These are phyloP conservation scores for Musa balbisiana DNA, from an alignment of 202 grass and related monocot species.

Conservation along the genomic window DNA sequence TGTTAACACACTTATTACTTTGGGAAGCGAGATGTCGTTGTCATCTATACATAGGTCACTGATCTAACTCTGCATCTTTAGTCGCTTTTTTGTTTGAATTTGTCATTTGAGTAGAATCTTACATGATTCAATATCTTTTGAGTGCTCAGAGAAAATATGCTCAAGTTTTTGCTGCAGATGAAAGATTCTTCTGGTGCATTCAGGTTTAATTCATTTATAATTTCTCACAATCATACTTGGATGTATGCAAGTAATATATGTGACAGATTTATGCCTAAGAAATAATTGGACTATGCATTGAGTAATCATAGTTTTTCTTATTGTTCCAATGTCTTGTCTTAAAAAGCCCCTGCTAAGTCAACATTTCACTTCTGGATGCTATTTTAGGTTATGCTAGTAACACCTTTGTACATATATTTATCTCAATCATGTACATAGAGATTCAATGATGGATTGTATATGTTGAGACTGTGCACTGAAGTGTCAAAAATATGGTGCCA, in stretches of 20 bases:
- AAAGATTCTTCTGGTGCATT: conserved; percentile 87
- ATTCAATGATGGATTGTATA: no score
- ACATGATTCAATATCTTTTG: conserved; percentile 22
- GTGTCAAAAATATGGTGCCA: no score
- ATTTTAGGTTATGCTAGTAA: no score
- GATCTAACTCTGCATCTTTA: conserved; percentile 7
- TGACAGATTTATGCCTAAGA: no score
- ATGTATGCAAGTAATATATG: background rate
- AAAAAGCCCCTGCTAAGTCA: no score
- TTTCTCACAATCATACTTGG: background rate
- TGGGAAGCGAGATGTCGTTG: conserved; percentile 75
- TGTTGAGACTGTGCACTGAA: no score
- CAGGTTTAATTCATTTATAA: conserved; percentile 38
- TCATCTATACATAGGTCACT: conserved; percentile 91
- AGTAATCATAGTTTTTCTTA: no score
- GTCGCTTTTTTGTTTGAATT: conserved; percentile 6
- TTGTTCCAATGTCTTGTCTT: no score
- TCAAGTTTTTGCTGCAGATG: conserved; percentile 68
- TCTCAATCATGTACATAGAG: no score
- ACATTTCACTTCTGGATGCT: no score
- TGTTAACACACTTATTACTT: conserved; percentile 72
- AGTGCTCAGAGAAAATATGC: conserved; percentile 47
- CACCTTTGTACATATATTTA: no score
- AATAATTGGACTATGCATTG: no score
- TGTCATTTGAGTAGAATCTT: conserved; percentile 23